Evolutionary conservation across 1,284 basidiomycete genomes (phyloP), one percentile per base, ranked within the genome.

Genomic region (Leccinum griseonigrum): DNA sequence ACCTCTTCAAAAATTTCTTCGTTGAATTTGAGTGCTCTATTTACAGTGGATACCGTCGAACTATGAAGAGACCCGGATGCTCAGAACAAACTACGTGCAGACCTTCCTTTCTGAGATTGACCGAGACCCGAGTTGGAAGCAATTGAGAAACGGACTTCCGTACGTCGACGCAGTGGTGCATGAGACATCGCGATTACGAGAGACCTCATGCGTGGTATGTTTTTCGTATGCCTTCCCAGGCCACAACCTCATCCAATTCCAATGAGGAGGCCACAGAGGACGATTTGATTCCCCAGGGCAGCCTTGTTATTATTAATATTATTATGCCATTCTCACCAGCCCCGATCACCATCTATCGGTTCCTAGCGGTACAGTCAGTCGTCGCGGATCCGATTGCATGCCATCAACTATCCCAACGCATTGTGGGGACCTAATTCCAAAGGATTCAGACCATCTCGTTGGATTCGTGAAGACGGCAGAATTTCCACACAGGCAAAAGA

Each of bases 201-300:
- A 71, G 28, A 18, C 58, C 1, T 32, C 58, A 0, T 64, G 68
- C 22, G 11, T 67, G 3, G 71, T 71, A 68, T n/a, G 67, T 57
- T 11, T 29, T 16, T 11, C 1, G 9, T n/a, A 0, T 11, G 36
- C 26, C 2, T 18, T 26, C 3, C 46, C 29, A 9, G 7, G 29
- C 36, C 22, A 22, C 75, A 16, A 62, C 66, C 46, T 48, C 18
- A 26, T 8, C 14, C 36, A 13, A 18, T 32, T 43, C n/a, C 13
- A 8, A 10, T 40, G 29, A 70, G 3, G 74, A 73, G 81, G 84
- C 68, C 0, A 66, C 69, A 38, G 69, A 85, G 75, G 82, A 85
- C 66, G 83, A 85, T 63, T 66, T 83, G 2, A 76, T 86, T 11
- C 85, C 84, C 0, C 76, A 86, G 52, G 74, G 73, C 13, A 59